Evolutionary conservation across 306 rosid species (phyloP).

Genomic region (Casuarina cunninghamiana): DNA sequence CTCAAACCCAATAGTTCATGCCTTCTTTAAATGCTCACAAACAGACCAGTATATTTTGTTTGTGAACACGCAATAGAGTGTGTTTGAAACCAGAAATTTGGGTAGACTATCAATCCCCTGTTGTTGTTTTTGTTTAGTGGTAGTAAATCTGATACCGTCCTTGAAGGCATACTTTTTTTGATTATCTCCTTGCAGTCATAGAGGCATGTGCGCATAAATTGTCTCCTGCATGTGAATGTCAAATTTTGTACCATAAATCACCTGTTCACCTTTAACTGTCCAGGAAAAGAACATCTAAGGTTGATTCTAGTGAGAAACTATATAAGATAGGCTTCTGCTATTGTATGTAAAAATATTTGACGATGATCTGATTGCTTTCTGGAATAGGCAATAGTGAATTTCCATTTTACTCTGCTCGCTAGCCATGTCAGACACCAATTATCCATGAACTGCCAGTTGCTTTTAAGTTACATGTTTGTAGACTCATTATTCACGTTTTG

Average conservation of each 20-base stretch:
- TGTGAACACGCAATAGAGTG: background rate
- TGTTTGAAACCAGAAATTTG: background rate
- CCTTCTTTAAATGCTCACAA: background rate
- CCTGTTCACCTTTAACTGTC: constrained; percentile 10
- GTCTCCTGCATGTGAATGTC: background rate
- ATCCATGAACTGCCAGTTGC: constrained; percentile 6
- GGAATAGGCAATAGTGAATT: constrained; percentile 21
- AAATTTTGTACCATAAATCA: background rate
- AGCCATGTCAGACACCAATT: background rate
- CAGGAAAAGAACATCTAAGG: background rate
- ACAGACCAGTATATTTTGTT: background rate
- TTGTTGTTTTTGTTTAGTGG: background rate
- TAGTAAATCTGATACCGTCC: constrained; percentile 17
- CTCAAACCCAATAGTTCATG: background rate
- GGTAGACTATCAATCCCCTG: background rate
- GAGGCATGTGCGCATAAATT: background rate
- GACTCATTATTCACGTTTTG: constrained; percentile 24
- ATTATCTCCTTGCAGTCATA: background rate
- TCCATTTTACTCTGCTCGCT: background rate
- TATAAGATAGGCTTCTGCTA: constrained; percentile 8
- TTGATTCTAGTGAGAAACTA: background rate
- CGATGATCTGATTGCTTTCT: constrained; percentile 12
- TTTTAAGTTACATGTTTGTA: constrained; percentile 22
- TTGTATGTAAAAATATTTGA: constrained; percentile 2
- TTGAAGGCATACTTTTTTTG: constrained; percentile 8